Conservation (phyloP, 75 land plant species). For the Pinus tabuliformis region DNA sequence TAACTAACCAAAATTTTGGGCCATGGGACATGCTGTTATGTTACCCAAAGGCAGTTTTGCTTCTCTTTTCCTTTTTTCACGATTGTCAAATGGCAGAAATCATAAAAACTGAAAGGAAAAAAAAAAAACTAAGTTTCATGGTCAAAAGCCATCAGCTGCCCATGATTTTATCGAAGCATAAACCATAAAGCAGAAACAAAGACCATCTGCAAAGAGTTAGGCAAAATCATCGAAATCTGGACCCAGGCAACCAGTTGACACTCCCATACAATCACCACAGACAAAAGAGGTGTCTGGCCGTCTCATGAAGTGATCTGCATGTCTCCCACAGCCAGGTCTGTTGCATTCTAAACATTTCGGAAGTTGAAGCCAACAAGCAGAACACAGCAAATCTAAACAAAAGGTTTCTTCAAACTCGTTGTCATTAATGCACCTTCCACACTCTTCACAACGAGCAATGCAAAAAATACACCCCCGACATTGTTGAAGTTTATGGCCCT, state of each 20-base stretch:
- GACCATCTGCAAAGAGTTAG: background rate
- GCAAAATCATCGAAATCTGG: background rate
- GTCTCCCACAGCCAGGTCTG: conserved; percentile 44
- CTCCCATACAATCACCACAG: conserved; percentile 14
- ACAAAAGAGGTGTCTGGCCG: conserved; percentile 11
- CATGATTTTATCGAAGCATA: conserved; percentile 3
- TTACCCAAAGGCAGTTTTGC: conserved; percentile 3
- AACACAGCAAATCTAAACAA: conserved; percentile 58
- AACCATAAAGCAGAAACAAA: background rate
- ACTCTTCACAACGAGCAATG: conserved; percentile 68
- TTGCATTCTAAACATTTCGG: conserved; percentile 52
- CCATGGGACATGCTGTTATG: conserved; percentile 2
- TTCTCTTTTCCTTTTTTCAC: background rate
- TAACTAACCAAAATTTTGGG: conserved; percentile 4
- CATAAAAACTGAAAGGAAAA: background rate
- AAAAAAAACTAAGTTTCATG: too few species aligned
- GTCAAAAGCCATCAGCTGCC: background rate
- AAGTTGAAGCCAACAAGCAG: conserved; percentile 47
- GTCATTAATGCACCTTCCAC: conserved; percentile 75
- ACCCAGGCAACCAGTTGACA: conserved; percentile 3
- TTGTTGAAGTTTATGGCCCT: conserved; percentile 14
- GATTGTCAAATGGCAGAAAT: background rate
- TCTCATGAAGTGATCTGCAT: conserved; percentile 14
- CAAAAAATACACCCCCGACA: conserved; percentile 81
- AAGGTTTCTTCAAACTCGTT: conserved; percentile 76